phyloP scores from a whole-genome alignment of 192 early-diverging fungal genomes.

The Gigaspora rosea region DNA sequence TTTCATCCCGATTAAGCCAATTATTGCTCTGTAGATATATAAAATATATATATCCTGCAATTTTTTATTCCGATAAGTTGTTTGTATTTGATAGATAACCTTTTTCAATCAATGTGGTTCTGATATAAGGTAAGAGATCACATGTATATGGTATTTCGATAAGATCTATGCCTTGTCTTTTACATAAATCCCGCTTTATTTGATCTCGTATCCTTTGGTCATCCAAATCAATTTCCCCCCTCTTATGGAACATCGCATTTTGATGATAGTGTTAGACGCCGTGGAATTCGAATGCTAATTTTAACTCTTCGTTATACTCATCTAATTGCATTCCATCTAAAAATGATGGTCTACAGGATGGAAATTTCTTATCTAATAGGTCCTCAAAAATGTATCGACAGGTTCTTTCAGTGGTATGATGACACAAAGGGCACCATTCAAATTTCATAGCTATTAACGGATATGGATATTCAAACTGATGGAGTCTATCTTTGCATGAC shows the following conservation, averaged over 20 bases:
- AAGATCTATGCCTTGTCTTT: slow-evolving; percentile 1
- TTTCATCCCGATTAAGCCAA: no score
- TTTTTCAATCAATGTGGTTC: background rate
- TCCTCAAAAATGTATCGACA: slow-evolving; percentile 2
- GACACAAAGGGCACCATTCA: background rate
- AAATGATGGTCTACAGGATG: background rate
- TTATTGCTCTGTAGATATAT: no score
- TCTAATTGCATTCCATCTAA: background rate
- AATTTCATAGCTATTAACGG: no score
- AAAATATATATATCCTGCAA: no score
- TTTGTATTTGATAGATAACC: slow-evolving; percentile 18
- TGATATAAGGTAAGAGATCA: slow-evolving; percentile 8
- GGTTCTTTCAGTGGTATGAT: background rate
- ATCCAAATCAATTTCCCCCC: background rate
- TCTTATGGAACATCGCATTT: background rate
- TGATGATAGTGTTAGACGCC: background rate
- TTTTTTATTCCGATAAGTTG: no score
- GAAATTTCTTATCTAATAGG: background rate
- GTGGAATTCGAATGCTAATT: background rate
- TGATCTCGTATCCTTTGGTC: slow-evolving; percentile 1
- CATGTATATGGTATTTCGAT: background rate
- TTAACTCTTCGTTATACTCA: background rate
- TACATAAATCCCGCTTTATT: slow-evolving; percentile 22
- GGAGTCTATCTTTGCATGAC: background rate
- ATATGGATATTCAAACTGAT: background rate